Evolutionary conservation across 116 monocot genomes (phyloP), one percentile per base, ranked within the genome.

Genomic region (Phalaenopsis hybrid): DNA sequence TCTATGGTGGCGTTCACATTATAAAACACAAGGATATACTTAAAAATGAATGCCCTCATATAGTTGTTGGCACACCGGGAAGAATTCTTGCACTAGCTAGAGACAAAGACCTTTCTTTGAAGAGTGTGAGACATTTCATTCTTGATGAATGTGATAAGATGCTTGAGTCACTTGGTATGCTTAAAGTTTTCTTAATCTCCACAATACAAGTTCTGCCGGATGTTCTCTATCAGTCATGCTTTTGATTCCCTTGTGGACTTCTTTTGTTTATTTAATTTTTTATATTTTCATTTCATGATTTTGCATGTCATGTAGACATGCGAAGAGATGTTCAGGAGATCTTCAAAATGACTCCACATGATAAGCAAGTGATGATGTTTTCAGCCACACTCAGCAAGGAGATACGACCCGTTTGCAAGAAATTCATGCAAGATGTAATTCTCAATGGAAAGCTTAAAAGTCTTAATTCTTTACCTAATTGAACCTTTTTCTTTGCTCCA

Each of bases 311-410:
- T 91, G 83, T 87, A 99, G 99, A 99, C 77, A 99, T 99, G 99
- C 87, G 99, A 52, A 95, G 91, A 80, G 99, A 99, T 86, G 99
- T 99, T 4, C 99, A 99, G 84, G 95, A 99, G 85, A 99, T 99
- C 33, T 99, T 99, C 80, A 95, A 99, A 89, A 99, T 95, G 95
- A 99, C 99, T 81, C 99, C 99, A 67, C 99, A 99, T 89, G 99
- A 99, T 61, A 99, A 99, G 81, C 99, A 99, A 83, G 99, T 99
- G 44, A 99, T 99, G 99, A 99, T 99, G 99, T 99, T 99, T 84
- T 99, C 99, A 74, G 99, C 99, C 11, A 99, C 99, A n/a, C 94
- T 99, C 49, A 94, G 99, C 91, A 99, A 99, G 88, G 99, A 99
- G 81, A 99, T 99, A 28, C 95, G 99, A 0, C 99, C 99, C 23